These are phyloP conservation scores for Pichia heedii DNA, from an alignment of 805 yeast genomes.

Conservation along the genomic window DNA sequence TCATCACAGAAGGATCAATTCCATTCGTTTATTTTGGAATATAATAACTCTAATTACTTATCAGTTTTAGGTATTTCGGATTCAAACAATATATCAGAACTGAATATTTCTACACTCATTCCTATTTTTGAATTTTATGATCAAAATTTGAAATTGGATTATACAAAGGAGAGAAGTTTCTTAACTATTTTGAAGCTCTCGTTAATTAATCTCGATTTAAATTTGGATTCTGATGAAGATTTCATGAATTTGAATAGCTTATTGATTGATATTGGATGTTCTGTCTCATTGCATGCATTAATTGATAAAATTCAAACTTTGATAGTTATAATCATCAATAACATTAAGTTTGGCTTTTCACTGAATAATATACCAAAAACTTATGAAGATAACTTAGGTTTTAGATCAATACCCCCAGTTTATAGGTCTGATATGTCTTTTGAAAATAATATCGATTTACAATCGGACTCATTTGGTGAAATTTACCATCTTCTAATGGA, in stretches of 20 bases:
- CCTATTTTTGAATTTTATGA: slow-evolving; percentile 25
- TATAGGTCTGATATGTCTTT: slow-evolving; percentile 20
- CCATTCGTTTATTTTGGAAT: slow-evolving; percentile 1
- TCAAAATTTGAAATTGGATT: slow-evolving; percentile 23
- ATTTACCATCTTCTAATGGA: slow-evolving; percentile 9
- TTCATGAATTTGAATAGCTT: slow-evolving; percentile 16
- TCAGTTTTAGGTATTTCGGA: slow-evolving; percentile 16
- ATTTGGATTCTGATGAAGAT: slow-evolving; percentile 13
- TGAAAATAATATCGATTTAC: slow-evolving; percentile 16
- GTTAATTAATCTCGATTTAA: slow-evolving; percentile 15
- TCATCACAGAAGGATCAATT: background rate
- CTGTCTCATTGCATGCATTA: slow-evolving; percentile 29
- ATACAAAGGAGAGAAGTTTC: slow-evolving; percentile 15
- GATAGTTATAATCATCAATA: slow-evolving; percentile 14
- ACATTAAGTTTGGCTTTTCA: slow-evolving; percentile 6
- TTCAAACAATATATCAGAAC: slow-evolving; percentile 5
- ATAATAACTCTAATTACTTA: slow-evolving; percentile 3
- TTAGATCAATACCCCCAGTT: slow-evolving; percentile 24
- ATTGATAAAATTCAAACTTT: slow-evolving; percentile 21
- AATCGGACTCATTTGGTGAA: slow-evolving; percentile 7
- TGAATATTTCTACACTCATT: slow-evolving; percentile 15
- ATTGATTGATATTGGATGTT: slow-evolving; percentile 26
- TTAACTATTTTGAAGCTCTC: slow-evolving; percentile 16
- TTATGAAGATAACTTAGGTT: slow-evolving; percentile 16
- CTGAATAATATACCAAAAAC: slow-evolving; percentile 10